Evolutionary conservation across 495 filamentous ascomycete genomes (phyloP), one percentile per base, ranked within the genome.

Genomic region (Polyplosphaeria fusca): DNA sequence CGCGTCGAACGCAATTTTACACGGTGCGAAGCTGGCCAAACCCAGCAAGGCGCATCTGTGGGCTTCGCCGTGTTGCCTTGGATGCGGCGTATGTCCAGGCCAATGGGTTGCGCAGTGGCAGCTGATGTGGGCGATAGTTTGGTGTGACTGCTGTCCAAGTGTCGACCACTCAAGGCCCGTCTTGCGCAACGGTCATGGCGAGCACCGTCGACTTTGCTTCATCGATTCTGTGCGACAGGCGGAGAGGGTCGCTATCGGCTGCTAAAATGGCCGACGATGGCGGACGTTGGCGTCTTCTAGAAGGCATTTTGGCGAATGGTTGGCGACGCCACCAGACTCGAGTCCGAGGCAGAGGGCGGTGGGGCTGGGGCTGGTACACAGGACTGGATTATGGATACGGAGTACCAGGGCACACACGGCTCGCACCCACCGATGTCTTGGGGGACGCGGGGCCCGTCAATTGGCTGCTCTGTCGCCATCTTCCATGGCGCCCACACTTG

Each of bases 381-480:
- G n/a, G n/a, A n/a, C n/a, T n/a, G n/a, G n/a, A n/a, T n/a, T n/a
- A n/a, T n/a, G n/a, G n/a, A n/a, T n/a, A n/a, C n/a, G n/a, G n/a
- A n/a, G n/a, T n/a, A n/a, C n/a, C n/a, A n/a, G n/a, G n/a, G 12
- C 19, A 39, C 35, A 19, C 14, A 16, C 38, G 49, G 26, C 23
- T 35, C 30, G 30, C 30, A 7, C 30, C 30, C 30, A n/a, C 30
- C 30, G 30, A 9, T 7, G 35, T n/a, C n/a, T 44, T 43, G 39
- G 51, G 39, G 38, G 35, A 24, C 35, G 19, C 38, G 18, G 19
- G 11, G 26, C n/a, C n/a, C n/a, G n/a, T n/a, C n/a, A n/a, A 52
- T 52, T 41, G 48, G 48, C 37, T 51, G 7, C 19, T 35, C 35
- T 42, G 35, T 41, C 35, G 48, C 48, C 48, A 42, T 52, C 48